Evolutionary conservation across 2,329 filamentous ascomycete genomes (phyloP), one percentile per base, ranked within the genome.

Genomic region (Penicillium sp.): DNA sequence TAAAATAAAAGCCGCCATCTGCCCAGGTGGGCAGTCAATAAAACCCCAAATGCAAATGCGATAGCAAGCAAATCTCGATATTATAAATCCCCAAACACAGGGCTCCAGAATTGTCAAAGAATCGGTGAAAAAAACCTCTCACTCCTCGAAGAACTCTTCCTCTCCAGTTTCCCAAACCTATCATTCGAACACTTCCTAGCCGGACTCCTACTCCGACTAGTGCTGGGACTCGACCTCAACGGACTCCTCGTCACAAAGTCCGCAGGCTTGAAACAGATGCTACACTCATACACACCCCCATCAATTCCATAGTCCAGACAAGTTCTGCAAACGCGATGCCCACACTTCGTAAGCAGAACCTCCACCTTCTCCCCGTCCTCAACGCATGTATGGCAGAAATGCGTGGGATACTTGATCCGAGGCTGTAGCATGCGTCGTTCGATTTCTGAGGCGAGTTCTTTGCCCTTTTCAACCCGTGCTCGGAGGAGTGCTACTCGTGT

Each of bases 381-480:
- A 2, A 65, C 56, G 32, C 62, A 65, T 0, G 58, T 63, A 44
- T 65, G 58, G n/a, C 62, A 65, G 44, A 65, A 65, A 43, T 65
- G 62, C 16, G 62, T 63, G 1, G 62, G 62, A 16, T 53, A 65
- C 1, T 6, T 4, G 2, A 61, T 39, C 1, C 6, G 8, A 1
- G 60, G 56, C 14, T 56, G 41, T 4, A 9, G 32, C 58, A 62
- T 61, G 21, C 62, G 61, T 4, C 61, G 59, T 31, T 65, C 60
- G 18, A 64, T 65, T 32, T 65, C 58, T 1, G 55, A 45, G 5
- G 54, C 60, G 18, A 65, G 58, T 50, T 65, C 62, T 39, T 65
- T 65, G 21, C 62, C 61, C 21, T 65, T 65, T 49, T 65, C 62
- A 16, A 64, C 55, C n/a, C 62, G 58, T 11, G 50, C 60, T 24